These are phyloP conservation scores for Plectosphaerella plurivora DNA, from an alignment of 2,329 filamentous ascomycete genomes.

Conservation along the genomic window DNA sequence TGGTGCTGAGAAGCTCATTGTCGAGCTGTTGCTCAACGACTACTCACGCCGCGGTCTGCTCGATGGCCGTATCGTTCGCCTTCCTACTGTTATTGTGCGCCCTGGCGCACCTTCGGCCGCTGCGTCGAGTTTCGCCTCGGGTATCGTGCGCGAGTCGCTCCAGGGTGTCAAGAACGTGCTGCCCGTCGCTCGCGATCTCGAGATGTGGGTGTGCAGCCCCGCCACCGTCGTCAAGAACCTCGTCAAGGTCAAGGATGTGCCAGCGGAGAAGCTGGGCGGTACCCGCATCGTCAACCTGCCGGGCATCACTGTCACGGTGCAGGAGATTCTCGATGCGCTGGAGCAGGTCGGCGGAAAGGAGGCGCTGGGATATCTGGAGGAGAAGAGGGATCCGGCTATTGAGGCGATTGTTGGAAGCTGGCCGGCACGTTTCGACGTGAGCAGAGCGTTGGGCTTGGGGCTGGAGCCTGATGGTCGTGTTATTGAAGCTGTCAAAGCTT, in stretches of 20 bases:
- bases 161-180: conserved; percentile 39
- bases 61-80: conserved; percentile 50
- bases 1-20: conserved; percentile 58
- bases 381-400: conserved; percentile 40
- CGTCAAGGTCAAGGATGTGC: conserved; percentile 34
- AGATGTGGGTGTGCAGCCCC: conserved; percentile 44
- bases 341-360: conserved; percentile 42
- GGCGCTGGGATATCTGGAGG: conserved; percentile 36
- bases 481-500: conserved; percentile 22
- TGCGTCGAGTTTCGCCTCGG: conserved; percentile 55
- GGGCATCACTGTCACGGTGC: conserved; percentile 46
- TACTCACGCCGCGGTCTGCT: conserved; percentile 46
- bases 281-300: conserved; percentile 47
- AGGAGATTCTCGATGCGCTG: conserved; percentile 48
- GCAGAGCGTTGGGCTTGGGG: conserved; percentile 48
- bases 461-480: conserved; percentile 39
- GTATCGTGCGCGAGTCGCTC: conserved; percentile 58
- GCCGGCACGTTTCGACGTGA: conserved; percentile 46
- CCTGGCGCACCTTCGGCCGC: conserved; percentile 57
- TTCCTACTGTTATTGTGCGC: conserved; percentile 58
- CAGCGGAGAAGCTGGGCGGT: conserved; percentile 29
- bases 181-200: conserved; percentile 34
- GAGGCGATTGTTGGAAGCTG: conserved; percentile 48
- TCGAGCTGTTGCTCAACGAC: conserved; percentile 54
- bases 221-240: conserved; percentile 40